A percentile compares a stretch with the other conserved stretches of the same genome.
Evolutionary conservation across 129 eudicot species (phyloP).

Genomic region (Erigeron canadensis): DNA sequence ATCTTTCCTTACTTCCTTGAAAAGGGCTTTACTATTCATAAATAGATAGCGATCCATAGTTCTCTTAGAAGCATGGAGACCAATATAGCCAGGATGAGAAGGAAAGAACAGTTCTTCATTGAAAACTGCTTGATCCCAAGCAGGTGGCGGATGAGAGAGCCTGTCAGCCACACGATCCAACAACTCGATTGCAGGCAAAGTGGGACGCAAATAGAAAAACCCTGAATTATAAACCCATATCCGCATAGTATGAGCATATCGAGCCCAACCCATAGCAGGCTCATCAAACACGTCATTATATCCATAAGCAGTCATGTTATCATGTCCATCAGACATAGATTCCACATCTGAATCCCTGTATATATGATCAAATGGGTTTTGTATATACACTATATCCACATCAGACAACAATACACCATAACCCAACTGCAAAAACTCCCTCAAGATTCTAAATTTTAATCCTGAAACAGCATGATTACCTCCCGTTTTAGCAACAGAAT

Average conservation of each 20-base stretch:
- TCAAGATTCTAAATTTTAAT: slow-evolving; percentile 65
- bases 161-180: slow-evolving; percentile 82
- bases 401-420: slow-evolving; percentile 77
- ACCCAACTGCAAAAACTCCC: slow-evolving; percentile 79
- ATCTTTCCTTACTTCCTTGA: slow-evolving; percentile 77
- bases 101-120: slow-evolving; percentile 75
- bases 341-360: slow-evolving; percentile 81
- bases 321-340: slow-evolving; percentile 90
- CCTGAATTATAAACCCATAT: slow-evolving; percentile 91
- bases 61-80: slow-evolving; percentile 75
- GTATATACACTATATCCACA: slow-evolving; percentile 79
- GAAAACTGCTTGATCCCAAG: slow-evolving; percentile 86
- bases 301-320: slow-evolving; percentile 76
- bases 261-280: slow-evolving; percentile 89
- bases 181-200: slow-evolving; percentile 72
- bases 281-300: slow-evolving; percentile 83
- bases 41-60: slow-evolving; percentile 72
- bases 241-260: slow-evolving; percentile 82
- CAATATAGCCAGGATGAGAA: slow-evolving; percentile 78
- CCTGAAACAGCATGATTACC: slow-evolving; percentile 82
- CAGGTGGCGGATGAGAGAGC: slow-evolving; percentile 44
- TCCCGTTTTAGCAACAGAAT: slow-evolving; percentile 55
- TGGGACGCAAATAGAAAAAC: slow-evolving; percentile 73
- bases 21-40: slow-evolving; percentile 79
- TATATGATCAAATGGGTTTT: slow-evolving; percentile 65